Base-by-base conservation (phyloP, 495 filamentous ascomycete genomes). In the Penicillium pulvis region DNA sequence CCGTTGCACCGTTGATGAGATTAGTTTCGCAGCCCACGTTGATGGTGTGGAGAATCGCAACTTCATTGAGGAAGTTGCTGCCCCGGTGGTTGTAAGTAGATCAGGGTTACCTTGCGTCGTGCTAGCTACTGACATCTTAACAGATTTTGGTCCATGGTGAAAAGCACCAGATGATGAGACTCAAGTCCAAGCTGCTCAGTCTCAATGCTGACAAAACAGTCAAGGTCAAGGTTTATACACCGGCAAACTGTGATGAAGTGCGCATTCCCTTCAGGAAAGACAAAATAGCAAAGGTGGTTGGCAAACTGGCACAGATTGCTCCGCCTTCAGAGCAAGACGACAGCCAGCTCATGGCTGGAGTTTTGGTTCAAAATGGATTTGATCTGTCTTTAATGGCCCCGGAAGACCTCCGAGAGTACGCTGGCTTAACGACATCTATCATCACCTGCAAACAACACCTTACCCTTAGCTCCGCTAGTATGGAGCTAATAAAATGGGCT, bases 121-220 rank as follows among this genome's bases (percentile, higher is more conserved):
- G 41, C 26, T 57, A 31, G 58, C 35, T 11, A 35, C 42, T 55
- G 14, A 49, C 53, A 16, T 19, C 49, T 9, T 53, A 2, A 2
- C 49, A 93, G 89, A 96, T 98, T 52, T 83, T 98, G 23, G 94
- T 98, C 5, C 94, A 98, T 65, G 94, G 94, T 30, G 95, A 97
- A 68, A 91, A 93, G 61, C 91, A 96, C 67, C 95, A 97, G 66
- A 98, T 98, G 94, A 95, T 93, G 84, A 85, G 95, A 33, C 78
- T 98, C 17, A 97, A 97, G 68, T 95, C 91, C 3, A 94, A 96
- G 63, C 78, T 98, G 9, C 83, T 98, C n/a, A 91, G 90, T 23
- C 80, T 97, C 9, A 97, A 98, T 65, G 83, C 87, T 10, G 84
- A 87, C 24, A 93, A 95, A 66, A 79, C 81, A 1, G 79, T 83